A percentile compares a stretch with the other conserved stretches of the same genome.
Evolutionary conservation across 2,329 filamentous ascomycete species (phyloP).

Genomic region (Thermothelomyces thermophilus): DNA sequence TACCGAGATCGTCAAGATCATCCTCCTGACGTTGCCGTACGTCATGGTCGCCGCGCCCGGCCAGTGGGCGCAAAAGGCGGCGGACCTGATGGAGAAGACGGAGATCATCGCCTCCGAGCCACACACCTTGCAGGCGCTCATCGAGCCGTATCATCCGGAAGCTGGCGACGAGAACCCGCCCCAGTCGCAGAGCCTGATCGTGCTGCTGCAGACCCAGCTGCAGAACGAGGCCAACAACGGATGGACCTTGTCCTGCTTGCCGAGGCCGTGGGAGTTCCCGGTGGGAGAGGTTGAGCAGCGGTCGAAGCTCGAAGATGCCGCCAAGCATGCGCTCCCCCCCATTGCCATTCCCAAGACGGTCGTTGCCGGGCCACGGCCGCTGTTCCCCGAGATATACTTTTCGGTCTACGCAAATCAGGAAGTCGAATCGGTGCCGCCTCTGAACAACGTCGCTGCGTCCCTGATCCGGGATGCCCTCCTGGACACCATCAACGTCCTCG

Average conservation of each 20-base stretch:
- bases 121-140: conserved; percentile 74
- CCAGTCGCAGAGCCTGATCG: conserved; percentile 63
- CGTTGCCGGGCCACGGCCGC: conserved; percentile 62
- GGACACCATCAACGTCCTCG: conserved; percentile 88
- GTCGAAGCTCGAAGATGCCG: conserved; percentile 51
- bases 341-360: conserved; percentile 72
- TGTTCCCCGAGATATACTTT: conserved; percentile 91
- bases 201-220: conserved; percentile 78
- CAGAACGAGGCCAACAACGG: conserved; percentile 65
- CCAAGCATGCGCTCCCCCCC: conserved; percentile 71
- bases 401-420: conserved; percentile 88
- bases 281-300: conserved; percentile 54
- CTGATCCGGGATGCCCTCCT: conserved; percentile 78
- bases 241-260: conserved; percentile 67
- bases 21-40: conserved; percentile 90
- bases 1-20: conserved; percentile 92
- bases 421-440: conserved; percentile 77
- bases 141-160: conserved; percentile 74
- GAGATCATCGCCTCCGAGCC: conserved; percentile 88
- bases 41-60: conserved; percentile 67
- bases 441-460: conserved; percentile 68
- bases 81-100: conserved; percentile 82
- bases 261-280: conserved; percentile 61
- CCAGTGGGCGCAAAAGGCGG: conserved; percentile 65
- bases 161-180: conserved; percentile 56